Base-by-base conservation (phyloP, 2,329 filamentous ascomycete genomes). In the Penicillium sp. region DNA sequence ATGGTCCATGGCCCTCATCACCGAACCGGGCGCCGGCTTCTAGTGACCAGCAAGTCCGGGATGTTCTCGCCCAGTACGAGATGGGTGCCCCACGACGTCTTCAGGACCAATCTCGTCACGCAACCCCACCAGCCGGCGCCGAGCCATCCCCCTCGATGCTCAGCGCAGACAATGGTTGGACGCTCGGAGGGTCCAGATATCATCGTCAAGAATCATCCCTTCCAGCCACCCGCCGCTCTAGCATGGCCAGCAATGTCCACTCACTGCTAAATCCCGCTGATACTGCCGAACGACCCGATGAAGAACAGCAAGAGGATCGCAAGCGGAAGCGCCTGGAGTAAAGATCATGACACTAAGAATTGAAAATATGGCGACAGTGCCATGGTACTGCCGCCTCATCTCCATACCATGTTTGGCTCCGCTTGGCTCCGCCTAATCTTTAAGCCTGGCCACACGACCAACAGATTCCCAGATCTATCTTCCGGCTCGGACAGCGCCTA, bases 161-260 rank as follows among this genome's bases (percentile, higher is more conserved):
- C 26, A 78, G 72, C 51, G 76, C 76, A 9, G 82, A 85, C 48
- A 79, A 78, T 56, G 77, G 78, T 39, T 85, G 83, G 83, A 72
- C 78, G 29, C 64, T 83, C 16, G 79, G 80, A 3, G 80, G 79
- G 2, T 67, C 71, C 8, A 66, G 69, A 51, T 74, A 70, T 47
- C 59, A 69, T 36, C 70, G 70, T 12, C 68, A 73, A 28, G 72
- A 73, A 52, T 72, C 65, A 13, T 76, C 74, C 9, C 58, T 76
- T 0, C 84, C 85, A 3, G 83, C 83, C n/a, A 88, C 85, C 7
- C 74, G 86, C 49, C 78, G 85, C 54, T 85, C 83, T 24, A 88
- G 85, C 64, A 88, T 88, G 85, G 85, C 85, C 6, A 87, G 85
- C 60, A 88, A 85, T 60, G 82, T 86, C 21, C 84, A 86, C 66